Percentiles rank a stretch among this genome's conserved stretches.
Evolutionary conservation across 2,329 filamentous ascomycete species (phyloP).

Genomic region (Colletotrichum magnum): DNA sequence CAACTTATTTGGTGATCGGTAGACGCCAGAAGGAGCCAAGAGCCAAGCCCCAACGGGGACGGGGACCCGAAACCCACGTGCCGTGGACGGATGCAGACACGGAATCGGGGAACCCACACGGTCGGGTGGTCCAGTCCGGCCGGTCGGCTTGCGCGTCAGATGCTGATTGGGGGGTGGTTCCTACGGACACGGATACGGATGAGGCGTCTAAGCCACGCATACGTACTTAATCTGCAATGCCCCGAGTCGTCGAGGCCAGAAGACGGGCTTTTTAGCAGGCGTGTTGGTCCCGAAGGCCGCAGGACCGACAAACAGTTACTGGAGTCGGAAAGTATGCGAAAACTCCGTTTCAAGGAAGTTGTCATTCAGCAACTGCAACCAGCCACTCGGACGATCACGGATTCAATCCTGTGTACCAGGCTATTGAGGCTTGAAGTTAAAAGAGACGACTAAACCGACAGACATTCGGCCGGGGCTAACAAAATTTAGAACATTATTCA

Average conservation of each 20-base stretch:
- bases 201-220: slow-evolving; percentile 2
- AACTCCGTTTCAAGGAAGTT: neutral
- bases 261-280: no score
- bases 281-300: no score
- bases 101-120: slow-evolving; percentile 11
- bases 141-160: neutral
- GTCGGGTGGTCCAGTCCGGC: neutral
- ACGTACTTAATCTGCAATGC: slow-evolving; percentile 1
- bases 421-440: no score
- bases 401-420: neutral
- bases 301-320: no score
- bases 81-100: slow-evolving; percentile 19
- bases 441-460: no score
- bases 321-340: neutral
- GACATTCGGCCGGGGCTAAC: neutral
- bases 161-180: slow-evolving; percentile 1
- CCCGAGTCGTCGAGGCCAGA: neutral
- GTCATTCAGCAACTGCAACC: neutral
- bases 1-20: neutral
- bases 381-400: neutral
- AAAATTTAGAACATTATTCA: neutral
- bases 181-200: slow-evolving; percentile 37
- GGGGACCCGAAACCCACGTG: neutral
- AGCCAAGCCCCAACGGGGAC: slow-evolving; percentile 4
- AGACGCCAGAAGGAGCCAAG: neutral